These are phyloP conservation scores for Inga laurina DNA, from an alignment of 306 rosid species.

Conservation along the genomic window DNA sequence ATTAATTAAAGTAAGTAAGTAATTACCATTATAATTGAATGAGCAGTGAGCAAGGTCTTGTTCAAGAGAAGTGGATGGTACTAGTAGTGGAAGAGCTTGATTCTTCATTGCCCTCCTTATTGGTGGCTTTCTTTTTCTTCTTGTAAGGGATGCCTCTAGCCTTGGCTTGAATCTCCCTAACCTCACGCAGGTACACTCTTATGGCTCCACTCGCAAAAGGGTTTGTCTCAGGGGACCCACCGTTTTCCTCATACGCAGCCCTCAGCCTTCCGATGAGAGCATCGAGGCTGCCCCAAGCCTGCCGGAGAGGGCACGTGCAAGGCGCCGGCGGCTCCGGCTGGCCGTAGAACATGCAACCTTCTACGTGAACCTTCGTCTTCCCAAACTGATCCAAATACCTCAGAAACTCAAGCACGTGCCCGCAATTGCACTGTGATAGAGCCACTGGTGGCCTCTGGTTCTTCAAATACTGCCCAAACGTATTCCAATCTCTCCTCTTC, in stretches of 20 bases:
- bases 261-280: conserved; percentile 92
- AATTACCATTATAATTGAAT: conserved; percentile 43
- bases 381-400: conserved; percentile 93
- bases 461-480: conserved; percentile 88
- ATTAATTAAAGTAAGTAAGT: not conserved
- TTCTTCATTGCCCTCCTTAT: conserved; percentile 56
- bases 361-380: conserved; percentile 89
- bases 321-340: conserved; percentile 96
- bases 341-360: conserved; percentile 91
- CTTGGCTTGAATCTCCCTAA: conserved; percentile 87
- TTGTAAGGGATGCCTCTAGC: conserved; percentile 96
- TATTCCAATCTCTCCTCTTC: conserved; percentile 96
- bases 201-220: conserved; percentile 87
- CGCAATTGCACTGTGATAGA: conserved; percentile 75
- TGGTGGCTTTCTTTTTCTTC: conserved; percentile 79
- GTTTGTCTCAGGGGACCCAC: conserved; percentile 75
- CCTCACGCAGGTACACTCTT: conserved; percentile 83
- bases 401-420: conserved; percentile 85
- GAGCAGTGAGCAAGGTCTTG: not conserved
- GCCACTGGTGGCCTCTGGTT: conserved; percentile 85
- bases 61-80: conserved; percentile 39
- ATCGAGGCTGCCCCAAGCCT: conserved; percentile 98
- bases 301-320: conserved; percentile 85
- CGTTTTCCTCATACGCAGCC: conserved; percentile 95
- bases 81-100: conserved; percentile 36